Base-by-base conservation (phyloP, 768 basidiomycete genomes). In the Amanita subjunquillea region DNA sequence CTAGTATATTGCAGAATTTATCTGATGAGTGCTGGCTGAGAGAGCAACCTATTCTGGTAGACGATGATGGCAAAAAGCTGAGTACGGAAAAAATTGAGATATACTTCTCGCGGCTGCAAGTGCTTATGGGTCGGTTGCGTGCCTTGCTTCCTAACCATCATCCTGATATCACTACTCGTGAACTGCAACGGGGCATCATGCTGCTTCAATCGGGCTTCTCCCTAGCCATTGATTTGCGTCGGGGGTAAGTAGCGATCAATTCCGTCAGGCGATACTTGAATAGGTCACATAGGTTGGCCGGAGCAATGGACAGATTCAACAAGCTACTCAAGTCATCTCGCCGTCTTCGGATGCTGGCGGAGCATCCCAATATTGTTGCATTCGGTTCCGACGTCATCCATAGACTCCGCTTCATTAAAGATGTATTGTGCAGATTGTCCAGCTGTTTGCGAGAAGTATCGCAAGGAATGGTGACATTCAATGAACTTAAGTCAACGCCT, bases 121-220 rank as follows among this genome's bases (percentile, higher is more conserved):
- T 76, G 6, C 67, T 77, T 42, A 75, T 98, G 50, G 85, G 89
- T 4, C 70, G 71, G 5, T 70, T 97, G 27, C 74, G 89, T 42
- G 69, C 69, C 4, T 72, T 77, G 2, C 69, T 91, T 23, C 70
- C 77, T 6, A 65, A 73, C 43, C 95, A 97, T 65, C 88, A 93
- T 62, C 63, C 74, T 0, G 96, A 98, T 62, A 60, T 98, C 44
- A 76, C 79, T 8, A 91, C 90, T n/a, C 83, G 87, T 12, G 95
- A 98, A 54, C 71, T 97, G 15, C 85, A 85, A 61, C 77, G 91
- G 55, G 89, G 85, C 6, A 65, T 87, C 15, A 82, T 78, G 57
- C 77, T 87, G 53, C 73, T 91, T 4, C 92, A 97, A 65, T 91
- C 85, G 39, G 76, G 81, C 2, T 85, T 91, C 63, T 75, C 75